Conservation (phyloP, 768 basidiomycete species). For the Panaeolus papilionaceus region DNA sequence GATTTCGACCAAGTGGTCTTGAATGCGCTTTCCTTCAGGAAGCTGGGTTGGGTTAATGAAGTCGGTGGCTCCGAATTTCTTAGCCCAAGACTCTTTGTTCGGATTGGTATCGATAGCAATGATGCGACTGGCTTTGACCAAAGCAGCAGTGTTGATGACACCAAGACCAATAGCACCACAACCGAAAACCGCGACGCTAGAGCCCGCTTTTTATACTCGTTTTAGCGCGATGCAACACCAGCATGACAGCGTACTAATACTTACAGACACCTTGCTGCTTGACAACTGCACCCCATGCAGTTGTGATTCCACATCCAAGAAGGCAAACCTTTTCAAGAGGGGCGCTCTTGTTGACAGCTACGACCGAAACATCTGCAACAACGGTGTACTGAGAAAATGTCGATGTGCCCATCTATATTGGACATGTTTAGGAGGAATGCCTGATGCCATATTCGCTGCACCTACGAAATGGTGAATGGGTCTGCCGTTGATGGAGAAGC, state of each 20-base stretch:
- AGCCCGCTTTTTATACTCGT: slow-evolving; percentile 60
- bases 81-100: slow-evolving; percentile 85
- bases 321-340: slow-evolving; percentile 97
- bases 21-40: slow-evolving; percentile 82
- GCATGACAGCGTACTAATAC: slow-evolving; percentile 31
- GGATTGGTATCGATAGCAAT: slow-evolving; percentile 94
- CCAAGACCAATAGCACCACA: slow-evolving; percentile 97
- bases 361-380: slow-evolving; percentile 96
- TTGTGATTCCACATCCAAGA: slow-evolving; percentile 95
- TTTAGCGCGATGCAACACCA: slow-evolving; percentile 14
- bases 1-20: slow-evolving; percentile 87
- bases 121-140: slow-evolving; percentile 84
- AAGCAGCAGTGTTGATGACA: slow-evolving; percentile 79
- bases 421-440: slow-evolving; percentile 11
- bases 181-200: slow-evolving; percentile 93
- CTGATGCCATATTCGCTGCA: slow-evolving; percentile 19
- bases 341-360: slow-evolving; percentile 84
- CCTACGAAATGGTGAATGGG: slow-evolving; percentile 90
- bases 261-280: slow-evolving; percentile 88
- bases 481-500: slow-evolving; percentile 91
- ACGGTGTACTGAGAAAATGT: slow-evolving; percentile 99
- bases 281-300: slow-evolving; percentile 96
- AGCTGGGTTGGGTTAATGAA: slow-evolving; percentile 86
- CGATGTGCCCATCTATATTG: slow-evolving; percentile 91
- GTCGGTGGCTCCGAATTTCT: slow-evolving; percentile 93